Conservation (phyloP, 768 basidiomycete species). For the Sutorius australiensis region DNA sequence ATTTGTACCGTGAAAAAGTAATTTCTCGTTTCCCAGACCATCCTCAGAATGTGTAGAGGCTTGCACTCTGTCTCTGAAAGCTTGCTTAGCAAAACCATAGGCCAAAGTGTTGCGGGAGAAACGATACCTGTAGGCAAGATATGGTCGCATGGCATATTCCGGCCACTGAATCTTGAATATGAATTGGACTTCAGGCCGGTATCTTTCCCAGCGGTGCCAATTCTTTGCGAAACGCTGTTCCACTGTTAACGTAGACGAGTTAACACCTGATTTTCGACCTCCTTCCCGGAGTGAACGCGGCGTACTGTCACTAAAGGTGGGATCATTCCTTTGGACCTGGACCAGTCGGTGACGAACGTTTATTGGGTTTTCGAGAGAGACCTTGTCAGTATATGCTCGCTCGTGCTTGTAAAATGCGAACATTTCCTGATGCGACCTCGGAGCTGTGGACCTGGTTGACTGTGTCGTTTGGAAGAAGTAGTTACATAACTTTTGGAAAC, state of each 20-base stretch:
- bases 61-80: conserved; percentile 7
- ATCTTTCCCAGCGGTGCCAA: conserved; percentile 11
- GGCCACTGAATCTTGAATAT: conserved; percentile 13
- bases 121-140: conserved; percentile 8
- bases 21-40: conserved; percentile 9
- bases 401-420: neutral
- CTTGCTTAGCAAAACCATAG: neutral
- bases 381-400: neutral
- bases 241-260: neutral
- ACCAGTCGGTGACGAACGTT: conserved; percentile 6
- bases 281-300: neutral
- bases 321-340: conserved; percentile 2
- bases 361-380: conserved; percentile 1
- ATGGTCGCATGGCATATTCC: conserved; percentile 6
- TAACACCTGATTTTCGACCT: neutral
- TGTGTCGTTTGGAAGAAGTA: neutral
- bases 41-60: conserved; percentile 1
- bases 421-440: neutral
- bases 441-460: neutral
- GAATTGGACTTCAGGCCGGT: conserved; percentile 10
- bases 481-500: neutral
- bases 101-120: neutral
- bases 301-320: conserved; percentile 10
- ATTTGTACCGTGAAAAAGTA: conserved; percentile 14
- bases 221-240: conserved; percentile 5